Evolutionary conservation across 192 early-diverging fungal genomes (phyloP).

Genomic region (Globomyces pollinis-pini): DNA sequence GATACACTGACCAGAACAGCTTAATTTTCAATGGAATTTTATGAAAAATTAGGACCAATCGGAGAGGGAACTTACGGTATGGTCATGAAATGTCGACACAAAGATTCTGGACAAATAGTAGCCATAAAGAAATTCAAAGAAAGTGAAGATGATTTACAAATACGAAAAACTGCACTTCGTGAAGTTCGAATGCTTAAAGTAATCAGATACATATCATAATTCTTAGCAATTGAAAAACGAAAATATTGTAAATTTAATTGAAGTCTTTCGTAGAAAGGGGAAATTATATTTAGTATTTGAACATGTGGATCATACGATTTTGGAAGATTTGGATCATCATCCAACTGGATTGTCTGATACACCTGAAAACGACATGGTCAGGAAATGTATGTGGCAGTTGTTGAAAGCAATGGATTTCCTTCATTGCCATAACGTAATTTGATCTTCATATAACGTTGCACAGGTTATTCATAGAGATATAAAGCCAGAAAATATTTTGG

Average conservation of each 20-base stretch:
- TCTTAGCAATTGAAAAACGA: conserved; percentile 57
- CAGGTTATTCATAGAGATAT: conserved; percentile 59
- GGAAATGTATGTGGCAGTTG: conserved; percentile 60
- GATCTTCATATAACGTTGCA: neutral
- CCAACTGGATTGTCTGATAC: conserved; percentile 53
- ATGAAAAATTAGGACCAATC: conserved; percentile 56
- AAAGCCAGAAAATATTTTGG: conserved; percentile 60
- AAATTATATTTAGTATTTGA: conserved; percentile 62
- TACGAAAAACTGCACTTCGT: conserved; percentile 52
- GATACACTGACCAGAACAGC: neutral
- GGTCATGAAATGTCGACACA: conserved; percentile 62
- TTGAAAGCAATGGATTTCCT: conserved; percentile 59
- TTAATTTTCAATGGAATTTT: conserved; percentile 42
- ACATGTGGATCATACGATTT: conserved; percentile 58
- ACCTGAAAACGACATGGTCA: conserved; percentile 24
- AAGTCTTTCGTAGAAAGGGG: conserved; percentile 55
- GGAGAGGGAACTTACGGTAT: conserved; percentile 61
- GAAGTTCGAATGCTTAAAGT: conserved; percentile 58
- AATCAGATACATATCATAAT: neutral
- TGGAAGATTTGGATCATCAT: conserved; percentile 53
- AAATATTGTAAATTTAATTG: conserved; percentile 60
- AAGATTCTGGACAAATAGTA: conserved; percentile 54
- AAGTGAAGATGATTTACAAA: conserved; percentile 55
- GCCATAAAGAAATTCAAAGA: conserved; percentile 66
- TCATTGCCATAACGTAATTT: conserved; percentile 57